Conservation (phyloP, 2,329 filamentous ascomycete species). For the Penicillium sp. region DNA sequence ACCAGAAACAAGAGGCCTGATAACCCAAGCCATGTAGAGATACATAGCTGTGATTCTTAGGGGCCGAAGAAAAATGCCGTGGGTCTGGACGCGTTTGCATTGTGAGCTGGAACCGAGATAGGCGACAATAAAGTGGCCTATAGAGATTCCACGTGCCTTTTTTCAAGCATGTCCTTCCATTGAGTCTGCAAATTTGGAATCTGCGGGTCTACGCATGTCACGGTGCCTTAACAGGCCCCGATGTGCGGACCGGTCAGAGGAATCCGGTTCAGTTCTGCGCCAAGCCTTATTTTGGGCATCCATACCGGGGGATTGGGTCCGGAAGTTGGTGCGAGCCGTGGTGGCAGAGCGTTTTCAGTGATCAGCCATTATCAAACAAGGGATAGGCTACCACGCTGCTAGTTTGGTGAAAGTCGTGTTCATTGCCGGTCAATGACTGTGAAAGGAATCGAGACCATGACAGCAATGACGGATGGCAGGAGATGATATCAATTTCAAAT, state of each 20-base stretch:
- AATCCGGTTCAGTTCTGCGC: conserved; percentile 2
- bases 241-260: conserved; percentile 5
- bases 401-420: neutral
- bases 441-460: conserved; percentile 3
- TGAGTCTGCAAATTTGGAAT: neutral
- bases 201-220: neutral
- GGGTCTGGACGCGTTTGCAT: neutral
- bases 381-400: neutral
- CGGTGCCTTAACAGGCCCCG: neutral
- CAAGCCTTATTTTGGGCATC: conserved; percentile 4
- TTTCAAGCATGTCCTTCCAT: neutral
- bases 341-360: conserved; percentile 1
- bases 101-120: neutral
- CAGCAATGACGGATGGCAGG: conserved; percentile 14
- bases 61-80: neutral
- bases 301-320: conserved; percentile 6
- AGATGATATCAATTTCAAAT: conserved; percentile 7
- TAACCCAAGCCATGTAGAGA: conserved; percentile 5
- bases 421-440: conserved; percentile 4
- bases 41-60: conserved; percentile 1
- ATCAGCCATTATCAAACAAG: conserved; percentile 2
- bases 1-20: conserved; percentile 9
- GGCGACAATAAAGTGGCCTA: neutral
- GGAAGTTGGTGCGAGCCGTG: conserved; percentile 1
- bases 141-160: neutral